phyloP scores from a whole-genome alignment of 192 early-diverging fungal genomes.

The Podila horticola region DNA sequence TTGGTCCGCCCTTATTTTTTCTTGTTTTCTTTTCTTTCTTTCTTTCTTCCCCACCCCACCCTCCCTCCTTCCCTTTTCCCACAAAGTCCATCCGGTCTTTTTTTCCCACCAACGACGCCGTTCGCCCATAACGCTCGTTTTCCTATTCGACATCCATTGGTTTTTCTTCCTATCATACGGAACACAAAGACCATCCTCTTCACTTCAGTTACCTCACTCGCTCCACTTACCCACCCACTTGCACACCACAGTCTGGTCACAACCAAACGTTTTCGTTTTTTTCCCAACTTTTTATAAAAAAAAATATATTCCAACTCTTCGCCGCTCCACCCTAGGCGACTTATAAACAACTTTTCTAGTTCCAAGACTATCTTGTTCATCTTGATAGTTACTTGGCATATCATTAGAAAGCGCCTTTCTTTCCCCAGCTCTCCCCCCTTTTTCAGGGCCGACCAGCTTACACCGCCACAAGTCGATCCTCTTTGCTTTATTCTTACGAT shows the following conservation, averaged over 20 bases:
- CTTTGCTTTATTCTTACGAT: background rate
- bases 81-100: slow-evolving; percentile 9
- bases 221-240: too few relatives aligned
- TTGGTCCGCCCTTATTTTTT: background rate
- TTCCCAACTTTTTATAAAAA: background rate
- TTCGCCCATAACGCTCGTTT: slow-evolving; percentile 2
- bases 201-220: background rate
- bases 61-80: slow-evolving; percentile 14
- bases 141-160: background rate
- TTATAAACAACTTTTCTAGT: background rate
- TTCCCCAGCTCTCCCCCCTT: background rate
- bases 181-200: slow-evolving; percentile 4
- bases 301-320: background rate
- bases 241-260: background rate
- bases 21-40: background rate
- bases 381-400: slow-evolving; percentile 1
- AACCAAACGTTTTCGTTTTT: slow-evolving; percentile 3
- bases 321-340: background rate
- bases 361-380: background rate
- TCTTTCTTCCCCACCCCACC: slow-evolving; percentile 1
- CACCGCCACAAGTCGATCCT: background rate
- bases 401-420: background rate
- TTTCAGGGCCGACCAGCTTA: background rate
- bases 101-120: background rate
- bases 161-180: slow-evolving; percentile 15